Percentiles rank a stretch among this genome's conserved stretches.
phyloP scores from a whole-genome alignment of 2,329 filamentous ascomycete species.

The Seiridium cupressi region DNA sequence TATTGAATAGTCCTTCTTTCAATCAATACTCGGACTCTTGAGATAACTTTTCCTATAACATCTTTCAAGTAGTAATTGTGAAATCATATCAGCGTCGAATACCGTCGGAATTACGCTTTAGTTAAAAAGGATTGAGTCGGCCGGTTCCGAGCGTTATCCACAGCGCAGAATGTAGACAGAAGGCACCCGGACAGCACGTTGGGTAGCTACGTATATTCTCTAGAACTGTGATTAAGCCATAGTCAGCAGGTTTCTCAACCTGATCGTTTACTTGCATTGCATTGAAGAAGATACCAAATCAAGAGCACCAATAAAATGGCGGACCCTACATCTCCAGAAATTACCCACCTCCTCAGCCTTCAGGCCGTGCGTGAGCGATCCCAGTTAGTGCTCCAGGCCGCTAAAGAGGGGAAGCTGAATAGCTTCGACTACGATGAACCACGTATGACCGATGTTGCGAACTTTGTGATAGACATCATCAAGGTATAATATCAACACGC shows the following conservation, averaged over 20 bases:
- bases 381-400: constrained; percentile 29
- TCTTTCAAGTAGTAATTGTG: too few relatives aligned
- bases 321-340: neutral
- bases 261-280: too few relatives aligned
- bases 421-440: constrained; percentile 40
- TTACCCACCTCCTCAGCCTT: constrained; percentile 33
- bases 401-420: constrained; percentile 34
- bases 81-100: neutral
- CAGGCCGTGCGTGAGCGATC: constrained; percentile 34
- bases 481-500: constrained; percentile 26
- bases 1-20: too few relatives aligned
- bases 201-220: too few relatives aligned
- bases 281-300: too few relatives aligned
- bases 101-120: neutral
- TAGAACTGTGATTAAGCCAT: too few relatives aligned
- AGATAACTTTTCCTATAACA: too few relatives aligned
- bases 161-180: neutral
- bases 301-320: neutral
- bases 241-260: too few relatives aligned
- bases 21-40: too few relatives aligned
- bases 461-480: constrained; percentile 42
- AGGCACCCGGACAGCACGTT: too few relatives aligned
- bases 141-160: neutral
- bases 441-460: constrained; percentile 35
- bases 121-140: neutral